Base-by-base conservation (phyloP, 1,139 yeast genomes). In the Debaryomycetaceae sp. region DNA sequence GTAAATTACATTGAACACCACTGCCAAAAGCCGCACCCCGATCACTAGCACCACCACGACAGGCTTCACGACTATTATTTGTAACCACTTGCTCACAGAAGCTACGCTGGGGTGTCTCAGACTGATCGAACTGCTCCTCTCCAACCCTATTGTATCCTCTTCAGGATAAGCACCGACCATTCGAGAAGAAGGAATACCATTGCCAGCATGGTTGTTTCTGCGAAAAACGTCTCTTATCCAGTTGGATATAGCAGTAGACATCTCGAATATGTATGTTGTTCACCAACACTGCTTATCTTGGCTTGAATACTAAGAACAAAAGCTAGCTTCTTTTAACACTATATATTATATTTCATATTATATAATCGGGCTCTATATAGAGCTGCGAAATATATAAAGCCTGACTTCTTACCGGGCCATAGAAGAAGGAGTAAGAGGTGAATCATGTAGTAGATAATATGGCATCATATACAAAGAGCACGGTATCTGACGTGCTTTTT, bases 21-120 rank as follows among this genome's bases (percentile, higher is more conserved):
- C 58, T 24, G 68, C 60, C 34, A 67, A 34, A 1, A 66, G 36
- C 24, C 65, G 53, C 35, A 65, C 60, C 5, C 56, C 23, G 3
- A 68, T 42, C 36, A 63, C 51, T 33, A 68, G 33, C 1, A 64
- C 36, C 13, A 66, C 42, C 6, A 68, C 57, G 1, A 70, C 29
- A 1, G 75, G 73, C 47, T 63, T 64, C 29, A 68, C 51, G 6
- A 68, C 37, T 2, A 68, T 8, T 37, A 53, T 50, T 39, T 51
- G 57, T 13, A 58, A 14, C 59, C 61, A 59, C 24, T 27, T 33
- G 13, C 36, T 24, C 7, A 38, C 22, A 23, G 23, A 13, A 34
- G 40, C 42, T 11, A 37, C 27, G 7, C 36, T 38, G 24, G 34
- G 20, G 24, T 24, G 43, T 29, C 36, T 46, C 42, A 41, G 42